A percentile compares a stretch with the other conserved stretches of the same genome.
These are phyloP conservation scores for Eragrostis tef DNA, from an alignment of 202 grass and related monocot species.

Conservation along the genomic window DNA sequence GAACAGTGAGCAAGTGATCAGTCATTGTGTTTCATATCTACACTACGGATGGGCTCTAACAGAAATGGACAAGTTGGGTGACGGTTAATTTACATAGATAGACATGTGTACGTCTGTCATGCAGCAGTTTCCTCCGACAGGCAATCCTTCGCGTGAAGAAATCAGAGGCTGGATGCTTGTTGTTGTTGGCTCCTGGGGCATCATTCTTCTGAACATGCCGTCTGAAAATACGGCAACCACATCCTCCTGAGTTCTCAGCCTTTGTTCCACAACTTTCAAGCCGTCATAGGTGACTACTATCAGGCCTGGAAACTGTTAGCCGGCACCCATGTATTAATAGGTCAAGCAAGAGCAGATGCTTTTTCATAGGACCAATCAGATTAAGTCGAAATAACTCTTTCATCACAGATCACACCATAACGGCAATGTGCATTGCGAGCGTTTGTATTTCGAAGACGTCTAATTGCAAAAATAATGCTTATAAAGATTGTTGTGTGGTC, in stretches of 20 bases:
- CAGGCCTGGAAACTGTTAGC: background rate
- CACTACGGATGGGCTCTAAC: background rate
- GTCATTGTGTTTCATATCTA: background rate
- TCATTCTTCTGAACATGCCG: constrained; percentile 16
- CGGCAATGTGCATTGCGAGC: background rate
- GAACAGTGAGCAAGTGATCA: background rate
- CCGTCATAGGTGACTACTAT: background rate
- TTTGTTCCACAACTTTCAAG: constrained; percentile 28
- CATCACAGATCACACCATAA: background rate
- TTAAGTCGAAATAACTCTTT: background rate
- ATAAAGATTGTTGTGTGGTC: background rate
- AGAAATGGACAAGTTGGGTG: background rate
- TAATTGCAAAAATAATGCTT: background rate
- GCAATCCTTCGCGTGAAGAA: constrained; percentile 22
- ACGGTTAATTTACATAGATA: no score
- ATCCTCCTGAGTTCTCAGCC: constrained; percentile 21
- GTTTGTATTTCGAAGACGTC: no score
- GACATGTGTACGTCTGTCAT: no score
- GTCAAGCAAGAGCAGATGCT: background rate
- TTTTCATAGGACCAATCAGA: background rate
- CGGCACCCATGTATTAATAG: background rate
- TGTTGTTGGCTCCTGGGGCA: background rate
- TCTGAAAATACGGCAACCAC: constrained; percentile 31
- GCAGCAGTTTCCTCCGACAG: background rate
- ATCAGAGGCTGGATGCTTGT: constrained; percentile 24